phyloP scores from a whole-genome alignment of 352 stramenopile genomes.

The Aphanomyces euteiches region DNA sequence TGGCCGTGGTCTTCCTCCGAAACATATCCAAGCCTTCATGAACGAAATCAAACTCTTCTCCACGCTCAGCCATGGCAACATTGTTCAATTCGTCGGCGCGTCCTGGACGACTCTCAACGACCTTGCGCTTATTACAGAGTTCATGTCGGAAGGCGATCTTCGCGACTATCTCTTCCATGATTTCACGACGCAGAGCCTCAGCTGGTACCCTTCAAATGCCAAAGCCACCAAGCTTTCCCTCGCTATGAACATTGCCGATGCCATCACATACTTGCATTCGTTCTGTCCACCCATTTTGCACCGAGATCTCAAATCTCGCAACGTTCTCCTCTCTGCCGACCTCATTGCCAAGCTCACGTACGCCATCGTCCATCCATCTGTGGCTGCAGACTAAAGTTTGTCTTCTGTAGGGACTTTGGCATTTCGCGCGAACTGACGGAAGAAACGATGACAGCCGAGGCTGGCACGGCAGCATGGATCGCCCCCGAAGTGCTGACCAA shows the following conservation, averaged over 20 bases:
- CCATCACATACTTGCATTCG: conserved; percentile 42
- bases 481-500: conserved; percentile 40
- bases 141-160: conserved; percentile 39
- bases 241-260: conserved; percentile 35
- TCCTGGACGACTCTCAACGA: conserved; percentile 26
- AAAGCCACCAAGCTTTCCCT: conserved; percentile 20
- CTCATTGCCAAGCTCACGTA: conserved; percentile 39
- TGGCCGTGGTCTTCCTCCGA: background rate
- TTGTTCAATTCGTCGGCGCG: conserved; percentile 24
- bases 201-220: background rate
- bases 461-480: conserved; percentile 41
- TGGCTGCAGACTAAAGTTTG: background rate
- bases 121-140: conserved; percentile 44
- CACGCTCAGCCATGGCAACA: conserved; percentile 28
- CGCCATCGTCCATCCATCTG: background rate
- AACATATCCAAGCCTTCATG: conserved; percentile 30
- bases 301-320: conserved; percentile 49
- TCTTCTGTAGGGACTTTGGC: conserved; percentile 38
- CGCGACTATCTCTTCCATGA: conserved; percentile 16
- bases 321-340: conserved; percentile 41
- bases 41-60: conserved; percentile 30
- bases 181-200: background rate
- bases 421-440: conserved; percentile 34
- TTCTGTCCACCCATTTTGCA: conserved; percentile 40
- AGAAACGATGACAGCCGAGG: conserved; percentile 35